Evolutionary conservation across 148 eudicot genomes (phyloP), one percentile per base, ranked within the genome.

Genomic region (Diospyros lotus): DNA sequence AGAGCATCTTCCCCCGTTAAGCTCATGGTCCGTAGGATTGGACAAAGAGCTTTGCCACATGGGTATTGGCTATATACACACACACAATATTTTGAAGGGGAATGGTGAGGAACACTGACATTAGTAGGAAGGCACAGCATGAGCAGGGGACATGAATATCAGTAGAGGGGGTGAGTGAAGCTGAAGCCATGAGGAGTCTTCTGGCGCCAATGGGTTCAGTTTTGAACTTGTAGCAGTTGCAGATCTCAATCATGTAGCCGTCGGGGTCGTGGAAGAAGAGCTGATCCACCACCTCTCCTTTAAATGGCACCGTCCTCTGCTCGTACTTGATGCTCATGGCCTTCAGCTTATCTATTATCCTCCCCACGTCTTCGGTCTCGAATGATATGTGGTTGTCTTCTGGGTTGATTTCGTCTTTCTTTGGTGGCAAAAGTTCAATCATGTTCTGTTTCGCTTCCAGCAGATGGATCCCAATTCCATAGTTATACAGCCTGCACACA

Each of bases 211-310:
- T 0, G 97, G 96, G 51, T 90, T 44, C 28, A 10, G 89, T 82
- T 10, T 95, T 95, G 4, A 93, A 82, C 74, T 90, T 87, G 10
- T 93, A 93, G 52, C 97, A 93, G 69, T 93, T 86, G 84, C 97
- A 93, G 1, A 93, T 90, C 78, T 93, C 97, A 58, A 93, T 82
- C 97, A 93, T 93, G 91, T 90, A 93, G 6, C 93, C 96, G 39
- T 93, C 96, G 1, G 97, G 97, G 51, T 93, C 97, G 17, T 93
- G 96, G 86, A 93, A 93, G 83, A 93, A 93, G 60, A 93, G 83
- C 11, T 93, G 97, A 66, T 90, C 96, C n/a, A 93, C 93, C 40
- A 78, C 71, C 3, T 90, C 77, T 4, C 97, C 97, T 0, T 93
- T 90, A 83, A 90, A 95, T 58, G 90, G 93, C 1, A 93, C 97